These are phyloP conservation scores for Aspergillus proliferans DNA, from an alignment of 2,329 filamentous ascomycete species.

Conservation along the genomic window DNA sequence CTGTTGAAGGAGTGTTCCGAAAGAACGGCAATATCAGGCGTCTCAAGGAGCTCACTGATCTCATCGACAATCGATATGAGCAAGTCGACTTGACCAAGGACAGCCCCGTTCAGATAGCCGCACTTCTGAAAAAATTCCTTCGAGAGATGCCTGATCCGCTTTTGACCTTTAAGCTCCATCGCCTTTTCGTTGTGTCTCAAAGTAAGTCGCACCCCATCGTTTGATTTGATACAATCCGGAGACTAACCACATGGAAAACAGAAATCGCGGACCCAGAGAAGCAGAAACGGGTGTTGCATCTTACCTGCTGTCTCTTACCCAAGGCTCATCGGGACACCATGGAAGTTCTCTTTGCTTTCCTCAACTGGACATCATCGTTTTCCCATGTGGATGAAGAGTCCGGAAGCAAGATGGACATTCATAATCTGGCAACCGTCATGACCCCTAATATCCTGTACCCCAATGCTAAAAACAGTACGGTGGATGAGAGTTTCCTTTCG, in stretches of 20 bases:
- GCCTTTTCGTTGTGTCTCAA: conserved; percentile 81
- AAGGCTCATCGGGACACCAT: conserved; percentile 89
- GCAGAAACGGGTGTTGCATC: conserved; percentile 76
- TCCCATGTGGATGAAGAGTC: conserved; percentile 95
- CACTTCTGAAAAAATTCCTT: conserved; percentile 89
- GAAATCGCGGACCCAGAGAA: conserved; percentile 75
- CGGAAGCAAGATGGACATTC: conserved; percentile 97
- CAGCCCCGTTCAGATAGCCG: conserved; percentile 87
- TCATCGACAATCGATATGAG: conserved; percentile 80
- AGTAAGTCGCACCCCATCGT: conserved; percentile 45
- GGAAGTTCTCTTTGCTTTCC: conserved; percentile 90
- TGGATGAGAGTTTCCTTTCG: conserved; percentile 83
- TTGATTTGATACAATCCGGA: neutral
- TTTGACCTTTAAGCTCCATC: conserved; percentile 89
- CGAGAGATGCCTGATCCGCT: conserved; percentile 90
- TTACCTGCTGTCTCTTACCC: conserved; percentile 86
- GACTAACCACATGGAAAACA: conserved; percentile 21
- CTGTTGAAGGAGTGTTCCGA: conserved; percentile 94
- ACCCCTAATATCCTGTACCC: conserved; percentile 89
- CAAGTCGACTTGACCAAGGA: conserved; percentile 80
- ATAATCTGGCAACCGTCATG: conserved; percentile 95
- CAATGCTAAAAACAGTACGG: conserved; percentile 61
- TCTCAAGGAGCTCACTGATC: conserved; percentile 75
- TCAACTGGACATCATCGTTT: conserved; percentile 97
- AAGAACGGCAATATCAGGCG: conserved; percentile 99